A percentile compares a stretch with the other conserved stretches of the same genome.
phyloP scores from a whole-genome alignment of 176 grass and related monocot species.

The Cenchrus americanus region DNA sequence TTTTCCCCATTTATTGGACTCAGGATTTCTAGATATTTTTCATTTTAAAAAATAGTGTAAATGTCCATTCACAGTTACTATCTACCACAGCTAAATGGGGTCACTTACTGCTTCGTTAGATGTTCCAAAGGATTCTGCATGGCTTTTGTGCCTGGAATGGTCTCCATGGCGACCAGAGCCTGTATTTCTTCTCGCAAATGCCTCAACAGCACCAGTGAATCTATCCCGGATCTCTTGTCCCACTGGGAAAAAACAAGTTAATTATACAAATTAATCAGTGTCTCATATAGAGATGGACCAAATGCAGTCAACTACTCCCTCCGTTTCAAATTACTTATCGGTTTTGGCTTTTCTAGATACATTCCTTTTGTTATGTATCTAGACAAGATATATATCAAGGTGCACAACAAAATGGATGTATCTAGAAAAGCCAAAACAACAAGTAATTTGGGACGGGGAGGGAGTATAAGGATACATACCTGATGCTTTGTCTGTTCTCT shows the following conservation, averaged over 20 bases:
- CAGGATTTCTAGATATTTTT: background rate
- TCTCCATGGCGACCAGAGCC: slow-evolving; percentile 63
- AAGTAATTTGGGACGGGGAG: too few relatives aligned
- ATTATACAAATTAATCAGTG: background rate
- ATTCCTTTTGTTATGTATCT: too few relatives aligned
- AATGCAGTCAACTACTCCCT: slow-evolving; percentile 4
- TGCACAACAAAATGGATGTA: too few relatives aligned
- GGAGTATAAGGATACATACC: slow-evolving; percentile 41
- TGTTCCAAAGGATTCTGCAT: slow-evolving; percentile 66
- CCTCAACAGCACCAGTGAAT: slow-evolving; percentile 90
- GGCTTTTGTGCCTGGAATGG: slow-evolving; percentile 64
- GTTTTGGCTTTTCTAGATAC: too few relatives aligned
- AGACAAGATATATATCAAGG: too few relatives aligned
- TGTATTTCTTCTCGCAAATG: slow-evolving; percentile 84
- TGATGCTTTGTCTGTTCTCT: slow-evolving; percentile 68
- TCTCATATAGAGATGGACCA: background rate
- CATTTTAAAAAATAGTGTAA: background rate
- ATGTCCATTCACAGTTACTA: background rate
- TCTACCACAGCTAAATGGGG: background rate
- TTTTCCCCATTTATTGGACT: background rate
- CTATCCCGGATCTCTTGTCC: slow-evolving; percentile 92
- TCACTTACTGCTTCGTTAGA: slow-evolving; percentile 64
- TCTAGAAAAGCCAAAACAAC: too few relatives aligned
- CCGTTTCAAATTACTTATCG: too few relatives aligned
- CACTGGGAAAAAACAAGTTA: slow-evolving; percentile 46